Percentiles rank a stretch among this genome's conserved stretches.
phyloP scores from a whole-genome alignment of 768 basidiomycete genomes.

The Clitopilus hobsonii region DNA sequence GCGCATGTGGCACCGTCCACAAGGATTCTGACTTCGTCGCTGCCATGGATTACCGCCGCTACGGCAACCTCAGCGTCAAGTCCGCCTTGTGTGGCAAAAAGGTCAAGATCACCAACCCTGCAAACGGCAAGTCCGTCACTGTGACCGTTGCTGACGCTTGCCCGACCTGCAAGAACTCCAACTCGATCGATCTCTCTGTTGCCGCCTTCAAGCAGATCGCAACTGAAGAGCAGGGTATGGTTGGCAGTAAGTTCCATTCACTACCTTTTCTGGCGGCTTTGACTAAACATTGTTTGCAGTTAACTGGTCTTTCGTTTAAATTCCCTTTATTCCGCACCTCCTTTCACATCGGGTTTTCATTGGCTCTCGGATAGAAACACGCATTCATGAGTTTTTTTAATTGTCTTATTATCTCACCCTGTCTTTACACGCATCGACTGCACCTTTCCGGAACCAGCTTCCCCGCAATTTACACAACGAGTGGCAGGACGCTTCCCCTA shows the following conservation, averaged over 20 bases:
- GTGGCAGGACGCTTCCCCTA: not conserved
- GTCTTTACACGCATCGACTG: not conserved
- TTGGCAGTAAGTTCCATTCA: conserved; percentile 44
- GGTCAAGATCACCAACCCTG: conserved; percentile 60
- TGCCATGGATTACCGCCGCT: conserved; percentile 55
- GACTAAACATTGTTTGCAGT: conserved; percentile 21
- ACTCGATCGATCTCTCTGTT: conserved; percentile 73
- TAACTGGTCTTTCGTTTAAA: conserved; percentile 31
- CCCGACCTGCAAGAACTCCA: conserved; percentile 62
- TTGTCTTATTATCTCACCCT: not conserved
- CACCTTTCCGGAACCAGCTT: not conserved
- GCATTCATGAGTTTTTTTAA: not conserved
- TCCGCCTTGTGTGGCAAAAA: conserved; percentile 63
- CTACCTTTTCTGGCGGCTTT: not conserved
- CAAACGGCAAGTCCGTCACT: conserved; percentile 51
- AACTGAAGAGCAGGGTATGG: conserved; percentile 40
- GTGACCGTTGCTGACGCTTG: conserved; percentile 78
- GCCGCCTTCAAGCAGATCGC: conserved; percentile 64
- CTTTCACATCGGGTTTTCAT: conserved; percentile 33
- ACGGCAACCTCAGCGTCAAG: conserved; percentile 37
- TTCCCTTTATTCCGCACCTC: conserved; percentile 15
- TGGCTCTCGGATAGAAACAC: not conserved
- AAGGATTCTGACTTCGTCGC: conserved; percentile 54
- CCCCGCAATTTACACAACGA: not conserved
- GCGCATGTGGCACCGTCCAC: conserved; percentile 70